A percentile compares a stretch with the other conserved stretches of the same genome.
phyloP scores from a whole-genome alignment of 257 asterid species.

The Coffea eugenioides region DNA sequence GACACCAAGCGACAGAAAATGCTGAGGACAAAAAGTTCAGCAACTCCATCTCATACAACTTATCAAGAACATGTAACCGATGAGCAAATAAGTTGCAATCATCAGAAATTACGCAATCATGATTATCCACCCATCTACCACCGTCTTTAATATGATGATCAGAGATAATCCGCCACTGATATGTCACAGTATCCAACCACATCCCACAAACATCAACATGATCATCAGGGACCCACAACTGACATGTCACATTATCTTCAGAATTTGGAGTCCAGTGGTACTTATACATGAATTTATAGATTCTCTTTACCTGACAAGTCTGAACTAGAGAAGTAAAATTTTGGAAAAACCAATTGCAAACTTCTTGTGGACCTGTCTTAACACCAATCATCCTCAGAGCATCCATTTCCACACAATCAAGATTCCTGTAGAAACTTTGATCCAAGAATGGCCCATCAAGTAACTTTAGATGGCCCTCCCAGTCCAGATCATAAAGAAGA shows the following conservation, averaged over 20 bases:
- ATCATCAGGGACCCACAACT: background rate
- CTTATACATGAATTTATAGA: background rate
- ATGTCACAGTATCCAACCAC: no score
- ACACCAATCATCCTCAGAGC: background rate
- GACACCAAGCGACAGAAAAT: background rate
- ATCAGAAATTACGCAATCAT: slow-evolving; percentile 1
- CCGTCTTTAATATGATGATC: no score
- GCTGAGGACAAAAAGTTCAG: background rate
- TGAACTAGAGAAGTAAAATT: background rate
- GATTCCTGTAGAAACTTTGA: background rate
- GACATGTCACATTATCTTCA: background rate
- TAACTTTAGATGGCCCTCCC: background rate
- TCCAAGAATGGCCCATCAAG: no score
- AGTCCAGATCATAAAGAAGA: slow-evolving; percentile 9
- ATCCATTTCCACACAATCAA: background rate
- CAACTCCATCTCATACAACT: slow-evolving; percentile 1
- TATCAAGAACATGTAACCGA: background rate
- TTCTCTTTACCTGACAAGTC: background rate
- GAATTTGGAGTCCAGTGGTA: background rate
- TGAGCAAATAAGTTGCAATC: background rate
- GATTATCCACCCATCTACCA: background rate
- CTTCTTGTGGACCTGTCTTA: background rate
- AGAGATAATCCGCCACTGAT: no score
- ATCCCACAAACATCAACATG: background rate
- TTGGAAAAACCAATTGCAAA: background rate